Conservation (phyloP, 495 filamentous ascomycete species). For the Aspergillus ellipticus region DNA sequence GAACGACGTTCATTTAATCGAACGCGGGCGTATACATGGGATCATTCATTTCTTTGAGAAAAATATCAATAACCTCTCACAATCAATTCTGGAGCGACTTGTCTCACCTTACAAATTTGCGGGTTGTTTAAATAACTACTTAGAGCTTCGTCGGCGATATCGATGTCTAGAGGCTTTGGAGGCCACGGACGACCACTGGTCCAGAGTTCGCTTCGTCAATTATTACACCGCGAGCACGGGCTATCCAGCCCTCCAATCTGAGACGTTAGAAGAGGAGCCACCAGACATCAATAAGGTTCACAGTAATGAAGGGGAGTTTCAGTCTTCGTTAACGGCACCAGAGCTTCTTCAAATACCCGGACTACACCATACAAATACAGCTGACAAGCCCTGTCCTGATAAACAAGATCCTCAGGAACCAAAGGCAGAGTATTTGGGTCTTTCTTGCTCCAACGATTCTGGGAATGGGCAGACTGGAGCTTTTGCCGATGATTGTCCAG, state of each 20-base stretch:
- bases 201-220: constrained; percentile 73
- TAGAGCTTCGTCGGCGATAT: constrained; percentile 67
- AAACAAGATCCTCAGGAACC: no score
- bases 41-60: constrained; percentile 77
- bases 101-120: constrained; percentile 82
- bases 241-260: constrained; percentile 34
- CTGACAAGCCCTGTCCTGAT: no score
- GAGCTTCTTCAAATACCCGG: no score
- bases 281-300: background rate
- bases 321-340: background rate
- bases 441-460: no score
- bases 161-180: constrained; percentile 63
- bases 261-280: constrained; percentile 3
- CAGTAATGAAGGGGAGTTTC: background rate
- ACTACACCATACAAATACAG: no score
- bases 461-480: no score
- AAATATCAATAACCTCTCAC: constrained; percentile 62
- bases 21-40: constrained; percentile 62
- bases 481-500: background rate
- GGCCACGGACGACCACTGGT: constrained; percentile 38
- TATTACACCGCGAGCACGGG: constrained; percentile 88
- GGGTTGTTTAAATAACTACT: constrained; percentile 71
- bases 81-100: constrained; percentile 68
- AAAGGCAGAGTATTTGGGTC: no score
- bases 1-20: constrained; percentile 64